These are phyloP conservation scores for Alopecurus myosuroides DNA, from an alignment of 176 grass and related monocot species.

Conservation along the genomic window DNA sequence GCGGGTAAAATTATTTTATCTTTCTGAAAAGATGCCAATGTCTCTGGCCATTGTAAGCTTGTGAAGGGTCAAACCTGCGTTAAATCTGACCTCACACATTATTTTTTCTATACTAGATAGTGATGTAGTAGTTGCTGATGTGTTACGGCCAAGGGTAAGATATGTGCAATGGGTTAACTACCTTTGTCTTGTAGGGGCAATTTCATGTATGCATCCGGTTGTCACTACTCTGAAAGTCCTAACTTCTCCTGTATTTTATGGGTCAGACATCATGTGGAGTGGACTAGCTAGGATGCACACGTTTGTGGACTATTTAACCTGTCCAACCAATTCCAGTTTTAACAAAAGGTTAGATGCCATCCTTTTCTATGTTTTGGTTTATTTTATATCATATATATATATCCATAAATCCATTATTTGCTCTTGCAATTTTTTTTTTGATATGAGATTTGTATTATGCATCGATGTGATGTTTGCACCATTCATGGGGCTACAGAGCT, in stretches of 20 bases:
- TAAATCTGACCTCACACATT: slow-evolving; percentile 26
- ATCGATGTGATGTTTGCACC: slow-evolving; percentile 8
- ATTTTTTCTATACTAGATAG: slow-evolving; percentile 21
- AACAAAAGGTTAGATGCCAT: background rate
- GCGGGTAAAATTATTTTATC: background rate
- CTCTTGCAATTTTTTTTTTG: background rate
- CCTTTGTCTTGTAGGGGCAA: slow-evolving; percentile 32
- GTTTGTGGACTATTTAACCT: slow-evolving; percentile 23
- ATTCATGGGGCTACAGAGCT: background rate
- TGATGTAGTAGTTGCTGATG: slow-evolving; percentile 21
- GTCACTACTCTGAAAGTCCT: slow-evolving; percentile 24
- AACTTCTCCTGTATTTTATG: background rate
- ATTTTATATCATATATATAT: background rate
- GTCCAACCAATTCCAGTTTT: background rate
- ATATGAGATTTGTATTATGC: background rate
- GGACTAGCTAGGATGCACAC: slow-evolving; percentile 1
- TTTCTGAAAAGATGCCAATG: slow-evolving; percentile 17
- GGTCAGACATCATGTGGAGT: background rate
- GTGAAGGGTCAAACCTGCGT: slow-evolving; percentile 27
- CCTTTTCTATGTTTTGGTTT: slow-evolving; percentile 24
- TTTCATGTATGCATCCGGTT: slow-evolving; percentile 28
- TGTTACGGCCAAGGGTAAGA: slow-evolving; percentile 19
- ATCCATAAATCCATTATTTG: background rate
- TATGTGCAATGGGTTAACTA: slow-evolving; percentile 24
- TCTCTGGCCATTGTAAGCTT: slow-evolving; percentile 41